Percentiles rank a stretch among this genome's conserved stretches.
These are phyloP conservation scores for Xylaria sp. DNA, from an alignment of 2,329 filamentous ascomycete genomes.

Conservation along the genomic window DNA sequence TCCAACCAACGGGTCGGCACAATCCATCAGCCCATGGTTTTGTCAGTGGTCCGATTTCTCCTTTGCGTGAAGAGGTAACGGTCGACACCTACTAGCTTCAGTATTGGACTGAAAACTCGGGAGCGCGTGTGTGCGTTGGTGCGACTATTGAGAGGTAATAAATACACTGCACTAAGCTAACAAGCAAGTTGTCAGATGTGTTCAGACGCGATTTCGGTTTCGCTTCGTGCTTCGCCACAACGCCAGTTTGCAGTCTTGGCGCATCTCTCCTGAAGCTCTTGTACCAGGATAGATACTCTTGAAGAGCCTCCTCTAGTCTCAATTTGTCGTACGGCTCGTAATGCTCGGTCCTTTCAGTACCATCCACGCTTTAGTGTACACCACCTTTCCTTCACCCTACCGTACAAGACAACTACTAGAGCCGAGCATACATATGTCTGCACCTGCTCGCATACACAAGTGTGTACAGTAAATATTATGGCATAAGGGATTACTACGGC, in stretches of 20 bases:
- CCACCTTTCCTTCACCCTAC: not conserved
- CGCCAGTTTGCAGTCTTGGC: conserved; percentile 27
- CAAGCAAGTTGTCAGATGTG: not conserved
- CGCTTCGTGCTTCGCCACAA: conserved; percentile 25
- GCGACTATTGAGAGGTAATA: not conserved
- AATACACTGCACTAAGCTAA: not conserved
- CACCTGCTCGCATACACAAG: not conserved
- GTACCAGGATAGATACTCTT: conserved; percentile 1
- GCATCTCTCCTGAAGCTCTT: conserved; percentile 12
- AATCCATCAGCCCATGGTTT: conserved; percentile 19
- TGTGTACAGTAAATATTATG: not conserved
- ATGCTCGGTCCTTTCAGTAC: conserved; percentile 5
- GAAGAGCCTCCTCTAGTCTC: conserved; percentile 31
- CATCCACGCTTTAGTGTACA: conserved; percentile 1
- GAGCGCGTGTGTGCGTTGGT: conserved; percentile 12
- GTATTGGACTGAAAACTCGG: not conserved
- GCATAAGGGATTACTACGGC: not conserved
- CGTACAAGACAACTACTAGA: not conserved
- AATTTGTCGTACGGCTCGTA: conserved; percentile 11
- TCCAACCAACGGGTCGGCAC: not conserved
- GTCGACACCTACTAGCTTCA: not conserved
- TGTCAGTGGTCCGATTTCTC: conserved; percentile 15
- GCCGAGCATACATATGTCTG: no score
- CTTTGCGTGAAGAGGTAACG: conserved; percentile 2
- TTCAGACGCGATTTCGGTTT: conserved; percentile 5